Base-by-base conservation (phyloP, 2,329 filamentous ascomycete species). In the Aureobasidium vineae region DNA sequence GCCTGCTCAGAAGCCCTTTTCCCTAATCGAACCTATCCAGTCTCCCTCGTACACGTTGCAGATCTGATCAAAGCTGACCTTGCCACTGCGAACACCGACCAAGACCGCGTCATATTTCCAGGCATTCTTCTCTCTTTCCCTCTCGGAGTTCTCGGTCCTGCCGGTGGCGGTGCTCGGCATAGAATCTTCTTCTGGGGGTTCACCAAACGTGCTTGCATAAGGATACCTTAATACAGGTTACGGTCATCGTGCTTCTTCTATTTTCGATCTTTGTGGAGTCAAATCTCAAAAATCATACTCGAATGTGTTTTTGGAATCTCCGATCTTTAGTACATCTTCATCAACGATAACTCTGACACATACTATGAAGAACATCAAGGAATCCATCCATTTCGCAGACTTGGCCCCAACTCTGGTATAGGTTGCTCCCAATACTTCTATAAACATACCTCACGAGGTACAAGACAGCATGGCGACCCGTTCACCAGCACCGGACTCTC, bases 241-340 rank as follows among this genome's bases (percentile, higher is more conserved):
- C 49, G 19, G 33, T 53, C 36, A 26, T 45, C 26, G 38, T 54
- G 47, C 31, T 54, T 53, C 50, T 64, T 64, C 61, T 64, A 64
- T 64, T 64, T 64, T 64, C 61, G 40, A 54, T 63, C 49, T 64
- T n/a, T 64, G 61, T 53, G 61, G 61, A 64, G 49, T 45, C 47
- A 33, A 45, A 26, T 33, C 33, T 36, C 13, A 40, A 26, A 45
- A 54, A 36, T 33, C 52, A 54, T 64, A 53, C 45, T 45, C 28
- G 38, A 52, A 52, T 63, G 45, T 63, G 23, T 40, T 63, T 50
- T 63, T n/a, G 4, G 36, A 63, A 36, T 31, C 16, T 21, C 16
- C 31, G 45, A 41, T 52, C 31, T 63, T 13, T 36, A 15, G 8
- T 63, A 63, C 59, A 63, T 47, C 23, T 41, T 38, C 59, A 41